These are phyloP conservation scores for Hansenula sp. DNA, from an alignment of 1,139 yeast species.

Conservation along the genomic window DNA sequence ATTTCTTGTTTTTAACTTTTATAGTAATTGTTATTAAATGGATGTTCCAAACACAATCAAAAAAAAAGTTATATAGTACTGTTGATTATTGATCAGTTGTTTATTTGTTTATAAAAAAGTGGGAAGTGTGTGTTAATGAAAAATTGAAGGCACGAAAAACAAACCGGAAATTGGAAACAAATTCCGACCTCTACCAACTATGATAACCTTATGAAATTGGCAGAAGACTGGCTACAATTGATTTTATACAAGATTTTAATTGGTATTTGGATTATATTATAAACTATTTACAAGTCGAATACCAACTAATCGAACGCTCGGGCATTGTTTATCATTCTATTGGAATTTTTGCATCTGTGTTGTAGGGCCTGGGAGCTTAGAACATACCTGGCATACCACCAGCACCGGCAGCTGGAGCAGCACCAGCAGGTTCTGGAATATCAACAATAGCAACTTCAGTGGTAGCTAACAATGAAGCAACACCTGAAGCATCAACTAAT, in stretches of 20 bases:
- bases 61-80: conserved; percentile 2
- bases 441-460: conserved; percentile 99
- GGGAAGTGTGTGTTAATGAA: neutral
- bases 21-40: no score
- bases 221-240: no score
- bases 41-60: no score
- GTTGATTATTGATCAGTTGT: neutral
- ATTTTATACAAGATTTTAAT: neutral
- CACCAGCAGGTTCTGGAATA: conserved; percentile 82
- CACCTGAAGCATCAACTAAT: conserved; percentile 95
- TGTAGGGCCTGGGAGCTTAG: no score
- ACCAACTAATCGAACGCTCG: neutral
- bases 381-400: conserved; percentile 53
- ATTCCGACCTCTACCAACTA: no score
- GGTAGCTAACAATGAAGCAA: conserved; percentile 95
- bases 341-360: no score
- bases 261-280: neutral
- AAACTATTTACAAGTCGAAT: neutral
- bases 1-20: no score
- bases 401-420: conserved; percentile 65
- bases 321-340: no score
- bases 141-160: no score
- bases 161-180: no score
- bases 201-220: no score
- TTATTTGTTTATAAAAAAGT: conserved; percentile 1